Evolutionary conservation across 495 filamentous ascomycete species (phyloP).

Genomic region (Penicillium antarcticum): DNA sequence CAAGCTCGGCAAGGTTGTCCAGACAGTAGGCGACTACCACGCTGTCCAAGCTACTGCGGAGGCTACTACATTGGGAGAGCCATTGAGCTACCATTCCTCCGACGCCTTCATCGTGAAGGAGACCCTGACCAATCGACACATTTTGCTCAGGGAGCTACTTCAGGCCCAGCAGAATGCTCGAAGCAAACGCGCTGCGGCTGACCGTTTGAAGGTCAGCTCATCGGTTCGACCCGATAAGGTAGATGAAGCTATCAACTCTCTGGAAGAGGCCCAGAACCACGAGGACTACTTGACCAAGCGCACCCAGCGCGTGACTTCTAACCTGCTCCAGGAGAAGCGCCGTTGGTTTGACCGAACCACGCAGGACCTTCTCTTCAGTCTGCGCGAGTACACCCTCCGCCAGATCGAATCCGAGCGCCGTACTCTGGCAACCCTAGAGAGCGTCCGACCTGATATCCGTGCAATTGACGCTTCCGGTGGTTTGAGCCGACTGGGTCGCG

Average conservation of each 20-base stretch:
- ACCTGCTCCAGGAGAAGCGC: conserved; percentile 83
- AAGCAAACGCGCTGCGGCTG: conserved; percentile 76
- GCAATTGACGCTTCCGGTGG: conserved; percentile 89
- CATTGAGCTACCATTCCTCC: conserved; percentile 89
- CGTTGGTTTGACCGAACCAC: conserved; percentile 89
- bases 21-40: conserved; percentile 90
- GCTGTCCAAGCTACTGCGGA: conserved; percentile 97
- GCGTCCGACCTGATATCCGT: conserved; percentile 86
- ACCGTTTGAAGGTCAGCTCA: conserved; percentile 79
- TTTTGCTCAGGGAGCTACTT: conserved; percentile 90
- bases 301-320: conserved; percentile 80
- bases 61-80: conserved; percentile 90
- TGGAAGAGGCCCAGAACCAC: conserved; percentile 79
- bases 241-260: conserved; percentile 85
- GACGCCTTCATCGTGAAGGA: conserved; percentile 99
- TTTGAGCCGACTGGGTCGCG: conserved; percentile 81
- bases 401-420: conserved; percentile 95
- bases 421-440: conserved; percentile 87
- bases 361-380: conserved; percentile 69
- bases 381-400: conserved; percentile 89
- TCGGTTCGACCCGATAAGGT: conserved; percentile 90
- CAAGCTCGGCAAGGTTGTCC: conserved; percentile 90
- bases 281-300: conserved; percentile 79
- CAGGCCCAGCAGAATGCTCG: conserved; percentile 80
- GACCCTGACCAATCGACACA: conserved; percentile 96